Percentiles rank a stretch among this genome's conserved stretches.
Conservation (phyloP, 2,329 filamentous ascomycete genomes). For the Daldinia eschscholtzii region DNA sequence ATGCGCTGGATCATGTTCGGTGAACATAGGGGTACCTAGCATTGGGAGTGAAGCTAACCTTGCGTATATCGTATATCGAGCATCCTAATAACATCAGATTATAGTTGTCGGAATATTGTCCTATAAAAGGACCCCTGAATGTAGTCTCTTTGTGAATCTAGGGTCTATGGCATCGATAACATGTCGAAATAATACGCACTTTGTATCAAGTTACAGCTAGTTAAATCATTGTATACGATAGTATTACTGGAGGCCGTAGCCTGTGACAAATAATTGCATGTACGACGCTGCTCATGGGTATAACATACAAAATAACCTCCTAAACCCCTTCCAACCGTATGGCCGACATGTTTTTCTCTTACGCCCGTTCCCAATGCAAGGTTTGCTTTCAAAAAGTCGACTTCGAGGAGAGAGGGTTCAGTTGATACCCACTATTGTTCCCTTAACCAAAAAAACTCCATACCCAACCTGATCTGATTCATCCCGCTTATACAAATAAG, state of each 20-base stretch:
- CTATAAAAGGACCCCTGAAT: no score
- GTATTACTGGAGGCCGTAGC: constrained; percentile 19
- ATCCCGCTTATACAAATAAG: constrained; percentile 47
- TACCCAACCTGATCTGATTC: constrained; percentile 3
- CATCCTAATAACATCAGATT: no score
- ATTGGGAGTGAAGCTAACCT: no score
- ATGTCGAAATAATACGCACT: not conserved
- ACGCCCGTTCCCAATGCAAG: constrained; percentile 34
- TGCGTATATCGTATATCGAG: no score
- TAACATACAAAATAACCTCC: constrained; percentile 20
- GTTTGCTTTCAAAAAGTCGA: constrained; percentile 24
- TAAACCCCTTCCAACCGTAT: constrained; percentile 20
- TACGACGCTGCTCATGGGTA: constrained; percentile 40
- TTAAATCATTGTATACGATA: not conserved
- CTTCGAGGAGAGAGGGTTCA: constrained; percentile 4
- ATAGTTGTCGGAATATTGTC: no score
- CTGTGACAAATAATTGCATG: constrained; percentile 33
- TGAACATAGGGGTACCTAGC: no score
- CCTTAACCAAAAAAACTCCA: constrained; percentile 24
- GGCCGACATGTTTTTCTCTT: constrained; percentile 19
- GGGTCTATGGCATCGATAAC: no score
- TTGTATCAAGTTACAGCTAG: not conserved
- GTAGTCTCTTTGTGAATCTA: no score
- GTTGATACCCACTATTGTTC: constrained; percentile 23
- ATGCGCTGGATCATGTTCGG: no score